Percentiles rank a stretch among this genome's conserved stretches.
phyloP scores from a whole-genome alignment of 768 basidiomycete species.

The Lactarius pseudohatsudake region DNA sequence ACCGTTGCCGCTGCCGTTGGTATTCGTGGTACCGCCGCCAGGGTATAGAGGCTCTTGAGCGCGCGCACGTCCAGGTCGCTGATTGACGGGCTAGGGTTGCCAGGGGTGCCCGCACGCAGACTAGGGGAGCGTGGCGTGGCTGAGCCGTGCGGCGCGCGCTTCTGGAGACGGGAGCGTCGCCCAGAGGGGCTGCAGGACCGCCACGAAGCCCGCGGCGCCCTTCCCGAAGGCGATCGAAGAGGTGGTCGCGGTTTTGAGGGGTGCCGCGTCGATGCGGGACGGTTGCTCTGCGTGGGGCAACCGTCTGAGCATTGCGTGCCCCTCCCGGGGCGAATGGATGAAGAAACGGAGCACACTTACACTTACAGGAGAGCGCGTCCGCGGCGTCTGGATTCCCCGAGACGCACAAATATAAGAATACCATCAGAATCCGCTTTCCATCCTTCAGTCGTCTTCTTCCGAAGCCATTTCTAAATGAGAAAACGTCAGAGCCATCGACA shows the following conservation, averaged over 20 bases:
- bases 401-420: too few species aligned
- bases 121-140: conserved; percentile 39
- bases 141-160: conserved; percentile 66
- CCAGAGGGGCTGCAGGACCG: conserved; percentile 76
- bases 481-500: too few species aligned
- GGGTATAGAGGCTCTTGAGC: conserved; percentile 76
- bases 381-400: conserved; percentile 32
- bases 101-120: conserved; percentile 34
- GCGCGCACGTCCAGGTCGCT: conserved; percentile 86
- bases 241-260: conserved; percentile 4
- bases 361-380: conserved; percentile 34
- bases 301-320: conserved; percentile 16
- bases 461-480: too few species aligned
- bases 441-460: too few species aligned
- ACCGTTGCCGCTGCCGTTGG: neutral
- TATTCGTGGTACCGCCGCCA: too few species aligned
- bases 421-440: too few species aligned
- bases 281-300: conserved; percentile 19
- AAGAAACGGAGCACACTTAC: conserved; percentile 44
- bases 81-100: conserved; percentile 53
- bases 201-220: conserved; percentile 56
- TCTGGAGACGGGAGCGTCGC: conserved; percentile 80
- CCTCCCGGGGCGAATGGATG: too few species aligned
- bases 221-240: conserved; percentile 36
- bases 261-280: neutral